Evolutionary conservation across 345 rosid genomes (phyloP), one percentile per base, ranked within the genome.

Genomic region (Boechera divaricarpa): DNA sequence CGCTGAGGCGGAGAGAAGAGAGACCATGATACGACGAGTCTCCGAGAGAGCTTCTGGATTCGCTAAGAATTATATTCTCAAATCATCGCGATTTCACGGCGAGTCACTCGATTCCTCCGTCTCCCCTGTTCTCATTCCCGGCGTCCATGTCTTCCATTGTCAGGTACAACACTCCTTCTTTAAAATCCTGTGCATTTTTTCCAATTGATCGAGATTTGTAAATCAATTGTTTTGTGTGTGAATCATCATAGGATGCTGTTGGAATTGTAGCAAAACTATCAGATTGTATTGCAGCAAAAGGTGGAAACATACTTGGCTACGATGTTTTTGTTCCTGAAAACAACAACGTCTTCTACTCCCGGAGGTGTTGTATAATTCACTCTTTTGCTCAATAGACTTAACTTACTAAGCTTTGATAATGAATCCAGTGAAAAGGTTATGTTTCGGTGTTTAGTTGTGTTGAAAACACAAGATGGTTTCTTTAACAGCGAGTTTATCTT

Each of bases 271-370:
- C 98, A 0, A 92, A 88, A 68, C 71, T 95, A 44, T 95, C 94
- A 3, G 98, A 95, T 32, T 92, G 97, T 57, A 95, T 92, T 73
- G 97, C 99, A 70, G 88, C 97, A 26, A 88, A 87, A 54, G 92
- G 98, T 0, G 99, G 96, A 39, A 95, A 91, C 85, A 95, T 95
- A 80, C 96, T 91, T 63, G 89, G 80, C 7, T 95, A 93, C 21
- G 98, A 95, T 85, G 90, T 95, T 70, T 95, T 92, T 69, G 98
- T 95, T 56, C 98, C 97, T 8, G 86, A 90, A 21, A 88, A 86
- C 58, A 86, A 82, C 69, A 85, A 85, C 47, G 91, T 95, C 42
- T 95, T 95, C 77, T 95, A 95, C 82, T 95, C 93, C n/a, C 84
- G 99, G 75, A 92, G 96, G 98, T 18, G 70, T 29, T 61, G 0